phyloP scores from a whole-genome alignment of 495 filamentous ascomycete species.

The Thermothielavioides terrestris region DNA sequence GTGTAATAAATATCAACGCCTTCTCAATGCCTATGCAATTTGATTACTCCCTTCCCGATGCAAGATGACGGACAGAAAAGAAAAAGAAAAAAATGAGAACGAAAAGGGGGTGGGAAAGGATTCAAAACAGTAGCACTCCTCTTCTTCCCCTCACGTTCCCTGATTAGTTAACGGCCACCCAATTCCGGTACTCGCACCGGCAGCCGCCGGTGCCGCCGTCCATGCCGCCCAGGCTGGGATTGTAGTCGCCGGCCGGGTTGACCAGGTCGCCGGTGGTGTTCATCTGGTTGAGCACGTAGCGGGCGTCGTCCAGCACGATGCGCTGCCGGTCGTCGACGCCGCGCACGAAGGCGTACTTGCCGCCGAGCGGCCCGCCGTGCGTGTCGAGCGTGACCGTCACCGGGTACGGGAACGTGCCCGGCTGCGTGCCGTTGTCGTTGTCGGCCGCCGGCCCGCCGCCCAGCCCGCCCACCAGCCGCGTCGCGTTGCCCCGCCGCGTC shows the following conservation, averaged over 20 bases:
- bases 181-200: constrained; percentile 68
- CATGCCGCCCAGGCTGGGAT: constrained; percentile 45
- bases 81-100: too few relatives aligned
- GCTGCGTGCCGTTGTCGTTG: constrained; percentile 30
- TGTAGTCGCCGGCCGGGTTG: constrained; percentile 40
- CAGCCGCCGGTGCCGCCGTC: constrained; percentile 71
- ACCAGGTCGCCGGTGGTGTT: constrained; percentile 52
- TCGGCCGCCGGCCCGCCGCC: constrained; percentile 1
- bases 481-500: constrained; percentile 51
- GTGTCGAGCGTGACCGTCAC: constrained; percentile 74
- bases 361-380: constrained; percentile 55
- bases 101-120: too few relatives aligned
- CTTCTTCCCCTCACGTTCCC: background rate
- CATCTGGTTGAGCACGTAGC: constrained; percentile 52
- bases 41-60: background rate
- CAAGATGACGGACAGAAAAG: too few relatives aligned
- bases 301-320: constrained; percentile 43
- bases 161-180: constrained; percentile 25
- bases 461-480: constrained; percentile 31
- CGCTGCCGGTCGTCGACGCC: constrained; percentile 45
- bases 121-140: too few relatives aligned
- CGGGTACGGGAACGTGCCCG: constrained; percentile 79
- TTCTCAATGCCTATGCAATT: constrained; percentile 4
- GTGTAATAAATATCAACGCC: background rate
- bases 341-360: constrained; percentile 68